Base-by-base conservation (phyloP, 2,329 filamentous ascomycete genomes). In the Mariannaea sp. region DNA sequence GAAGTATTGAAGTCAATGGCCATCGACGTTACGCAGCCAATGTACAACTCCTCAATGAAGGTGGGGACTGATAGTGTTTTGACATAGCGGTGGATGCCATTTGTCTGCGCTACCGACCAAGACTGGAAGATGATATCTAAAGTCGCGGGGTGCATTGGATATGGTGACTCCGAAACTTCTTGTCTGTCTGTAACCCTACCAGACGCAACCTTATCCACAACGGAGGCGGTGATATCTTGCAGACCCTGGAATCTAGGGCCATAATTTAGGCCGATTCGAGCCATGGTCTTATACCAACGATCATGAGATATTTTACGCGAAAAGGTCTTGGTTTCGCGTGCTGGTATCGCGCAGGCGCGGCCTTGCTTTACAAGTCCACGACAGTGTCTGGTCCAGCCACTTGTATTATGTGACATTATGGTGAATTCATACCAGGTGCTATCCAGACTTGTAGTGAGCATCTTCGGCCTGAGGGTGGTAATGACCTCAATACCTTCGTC, bases 121-220 rank as follows among this genome's bases (percentile, higher is more conserved):
- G 43, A 39, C 13, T 49, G 47, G 14, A 49, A 42, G 39, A 29
- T 36, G 3, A 30, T 38, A 13, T 49, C 47, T 4, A 49, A 36
- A 16, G 22, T 24, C 2, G 65, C 65, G 0, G 75, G 75, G 43
- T 78, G 75, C 17, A 77, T 57, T 9, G 67, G 58, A 38, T 75
- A 70, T 1, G 64, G 29, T 3, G 58, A 55, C 33, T 68, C 58
- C 27, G 64, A 55, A 12, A 50, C 59, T 7, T 56, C 55, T 7
- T 33, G 43, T 19, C 38, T 48, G 20, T 49, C 49, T 7, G 29
- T n/a, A 1, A 61, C 39, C 17, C 43, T 50, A 2, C 56, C 65
- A 5, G 64, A 44, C 2, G 65, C 64, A 1, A 58, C 12, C 2
- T 62, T 56, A 29, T 56, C 49, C 0, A 53, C 39, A 19, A 62